Conservation (phyloP, 495 filamentous ascomycete genomes). For the Penicillium lagena region DNA sequence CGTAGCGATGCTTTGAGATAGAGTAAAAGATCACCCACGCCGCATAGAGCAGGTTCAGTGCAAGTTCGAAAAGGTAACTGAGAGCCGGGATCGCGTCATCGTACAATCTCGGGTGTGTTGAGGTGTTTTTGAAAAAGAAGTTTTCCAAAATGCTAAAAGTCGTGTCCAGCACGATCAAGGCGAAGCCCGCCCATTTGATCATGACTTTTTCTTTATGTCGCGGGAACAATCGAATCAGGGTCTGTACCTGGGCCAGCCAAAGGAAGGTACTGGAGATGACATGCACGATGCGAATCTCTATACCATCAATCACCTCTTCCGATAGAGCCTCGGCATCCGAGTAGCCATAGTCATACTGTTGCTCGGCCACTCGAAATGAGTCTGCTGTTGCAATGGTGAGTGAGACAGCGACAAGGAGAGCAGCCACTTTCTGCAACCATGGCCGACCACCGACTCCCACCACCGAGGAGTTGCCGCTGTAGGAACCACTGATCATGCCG, state of each 20-base stretch:
- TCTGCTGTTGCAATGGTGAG: constrained; percentile 88
- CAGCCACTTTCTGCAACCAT: constrained; percentile 93
- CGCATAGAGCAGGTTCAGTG: constrained; percentile 83
- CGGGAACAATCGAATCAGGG: constrained; percentile 89
- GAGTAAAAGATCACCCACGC: constrained; percentile 96
- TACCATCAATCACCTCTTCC: constrained; percentile 66
- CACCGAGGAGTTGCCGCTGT: constrained; percentile 58
- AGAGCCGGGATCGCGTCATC: constrained; percentile 87
- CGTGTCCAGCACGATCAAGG: constrained; percentile 82
- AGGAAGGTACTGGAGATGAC: constrained; percentile 92
- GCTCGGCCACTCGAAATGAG: constrained; percentile 74
- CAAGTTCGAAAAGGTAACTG: constrained; percentile 87
- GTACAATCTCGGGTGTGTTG: constrained; percentile 62
- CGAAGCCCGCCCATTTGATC: constrained; percentile 98
- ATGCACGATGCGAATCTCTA: constrained; percentile 79
- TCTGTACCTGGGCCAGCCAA: constrained; percentile 97
- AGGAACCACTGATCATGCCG: constrained; percentile 76
- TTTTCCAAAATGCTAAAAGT: constrained; percentile 84
- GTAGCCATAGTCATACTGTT: constrained; percentile 67
- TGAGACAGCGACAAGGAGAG: constrained; percentile 82
- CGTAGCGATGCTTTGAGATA: constrained; percentile 84
- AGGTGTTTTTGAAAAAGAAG: constrained; percentile 59
- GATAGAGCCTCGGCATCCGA: constrained; percentile 70
- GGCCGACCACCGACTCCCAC: constrained; percentile 87
- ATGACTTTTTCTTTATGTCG: constrained; percentile 95